Evolutionary conservation across 148 eudicot genomes (phyloP), one percentile per base, ranked within the genome.

Genomic region (Camellia granthamiana): DNA sequence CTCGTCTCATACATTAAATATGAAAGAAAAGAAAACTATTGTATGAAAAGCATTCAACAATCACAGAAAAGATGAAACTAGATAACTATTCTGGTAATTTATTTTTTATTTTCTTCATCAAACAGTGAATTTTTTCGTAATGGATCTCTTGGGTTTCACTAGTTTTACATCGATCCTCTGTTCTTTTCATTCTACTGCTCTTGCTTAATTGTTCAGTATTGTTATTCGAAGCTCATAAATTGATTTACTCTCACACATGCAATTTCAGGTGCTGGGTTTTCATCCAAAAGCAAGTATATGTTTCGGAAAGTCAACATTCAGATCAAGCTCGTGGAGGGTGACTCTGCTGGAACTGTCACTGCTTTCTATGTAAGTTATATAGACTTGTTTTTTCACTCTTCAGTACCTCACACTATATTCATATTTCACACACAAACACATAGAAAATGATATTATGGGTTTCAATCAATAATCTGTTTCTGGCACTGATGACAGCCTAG

Each of bases 341-440:
- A 94, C 75, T 94, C 98, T 56, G 98, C 98, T 46, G 98, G 98
- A 59, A 93, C 95, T 65, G 97, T 93, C 65, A 92, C 98, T 77
- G 98, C 98, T 51, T 94, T 84, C 84, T 94, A 94, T 79, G 98
- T 94, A 82, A 90, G 91, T 79, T 69, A 23, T 15, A 38, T 2
- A n/a, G 30, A 15, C 12, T 14, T 16, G 19, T 49, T 2, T 10
- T 41, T 43, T 11, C 42, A 12, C 66, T 30, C 4, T 64, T 12
- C 6, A 21, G 8, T 62, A 19, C 23, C n/a, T 19, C 7, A 9
- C 7, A 9, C 6, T 62, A 15, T 58, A 3, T 52, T 10, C 11
- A 58, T 1, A 58, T 18, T 1, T n/a, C 23, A 63, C 51, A 15
- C 19, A 56, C 56, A 52, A 46, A 62, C 30, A 23, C 30, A 23